These are phyloP conservation scores for Oidiodendron maius DNA, from an alignment of 495 filamentous ascomycete species.

Conservation along the genomic window DNA sequence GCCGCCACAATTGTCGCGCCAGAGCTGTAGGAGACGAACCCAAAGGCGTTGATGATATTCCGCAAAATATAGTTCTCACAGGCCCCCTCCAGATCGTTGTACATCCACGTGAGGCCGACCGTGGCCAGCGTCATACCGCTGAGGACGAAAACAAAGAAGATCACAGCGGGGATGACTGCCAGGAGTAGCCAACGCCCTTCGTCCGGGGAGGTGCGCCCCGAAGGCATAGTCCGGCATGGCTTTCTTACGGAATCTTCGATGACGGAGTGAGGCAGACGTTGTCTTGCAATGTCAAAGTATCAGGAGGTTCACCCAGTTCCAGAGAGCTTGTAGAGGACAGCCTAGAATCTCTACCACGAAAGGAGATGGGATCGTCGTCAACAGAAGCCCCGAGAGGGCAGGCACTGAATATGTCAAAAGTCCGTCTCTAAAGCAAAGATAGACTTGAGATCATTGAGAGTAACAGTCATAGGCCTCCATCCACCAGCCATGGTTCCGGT, in stretches of 20 bases:
- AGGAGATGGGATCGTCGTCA: too few species aligned
- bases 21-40: slow-evolving; percentile 29
- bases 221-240: slow-evolving; percentile 49
- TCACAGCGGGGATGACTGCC: slow-evolving; percentile 27
- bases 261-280: slow-evolving; percentile 34
- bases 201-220: slow-evolving; percentile 28
- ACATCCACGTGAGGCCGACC: slow-evolving; percentile 38
- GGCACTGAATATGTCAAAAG: too few species aligned
- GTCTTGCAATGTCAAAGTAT: too few species aligned
- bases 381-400: too few species aligned
- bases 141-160: slow-evolving; percentile 28
- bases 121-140: slow-evolving; percentile 30
- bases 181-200: slow-evolving; percentile 34
- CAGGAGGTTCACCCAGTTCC: too few species aligned
- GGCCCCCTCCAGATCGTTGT: slow-evolving; percentile 47
- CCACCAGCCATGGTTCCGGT: too few species aligned
- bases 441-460: too few species aligned
- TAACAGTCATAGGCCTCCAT: too few species aligned
- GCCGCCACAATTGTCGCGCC: slow-evolving; percentile 24
- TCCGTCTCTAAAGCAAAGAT: too few species aligned
- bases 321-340: too few species aligned
- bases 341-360: too few species aligned
- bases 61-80: slow-evolving; percentile 40
- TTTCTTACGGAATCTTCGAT: slow-evolving; percentile 51
- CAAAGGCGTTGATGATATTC: slow-evolving; percentile 39